Evolutionary conservation across 768 basidiomycete genomes (phyloP).

Genomic region (Boletus rufocinnamomeus): DNA sequence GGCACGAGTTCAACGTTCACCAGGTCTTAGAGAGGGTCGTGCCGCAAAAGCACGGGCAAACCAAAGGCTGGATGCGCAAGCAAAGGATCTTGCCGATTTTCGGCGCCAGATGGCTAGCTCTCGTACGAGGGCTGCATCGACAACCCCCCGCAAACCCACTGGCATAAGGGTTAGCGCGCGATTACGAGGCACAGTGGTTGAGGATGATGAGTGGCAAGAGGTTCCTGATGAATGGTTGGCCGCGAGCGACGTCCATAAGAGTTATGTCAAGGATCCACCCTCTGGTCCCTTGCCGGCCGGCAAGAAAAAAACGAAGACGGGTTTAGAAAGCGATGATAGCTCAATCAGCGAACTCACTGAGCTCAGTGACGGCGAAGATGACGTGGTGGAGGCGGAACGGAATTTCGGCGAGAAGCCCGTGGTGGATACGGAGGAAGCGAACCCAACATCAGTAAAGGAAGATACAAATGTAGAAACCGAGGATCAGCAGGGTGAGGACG

Average conservation of each 20-base stretch:
- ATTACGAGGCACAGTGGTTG: constrained; percentile 51
- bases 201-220: constrained; percentile 75
- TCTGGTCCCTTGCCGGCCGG: constrained; percentile 8
- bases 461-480: constrained; percentile 2
- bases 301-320: constrained; percentile 42
- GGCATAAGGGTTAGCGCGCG: constrained; percentile 71
- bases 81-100: constrained; percentile 64
- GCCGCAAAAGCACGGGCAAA: constrained; percentile 76
- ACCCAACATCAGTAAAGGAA: background rate
- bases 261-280: constrained; percentile 14
- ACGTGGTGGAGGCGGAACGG: constrained; percentile 24
- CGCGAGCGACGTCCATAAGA: constrained; percentile 21
- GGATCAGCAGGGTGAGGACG: constrained; percentile 5
- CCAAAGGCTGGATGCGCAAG: constrained; percentile 64
- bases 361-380: constrained; percentile 51
- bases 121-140: constrained; percentile 12
- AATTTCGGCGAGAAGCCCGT: background rate
- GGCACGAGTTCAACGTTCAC: constrained; percentile 16
- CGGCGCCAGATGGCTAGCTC: constrained; percentile 45
- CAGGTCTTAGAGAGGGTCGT: constrained; percentile 50
- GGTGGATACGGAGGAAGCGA: constrained; percentile 5
- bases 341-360: constrained; percentile 77
- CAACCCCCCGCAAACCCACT: constrained; percentile 35
- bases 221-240: constrained; percentile 74
- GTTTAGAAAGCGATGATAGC: constrained; percentile 61